Evolutionary conservation across 768 basidiomycete genomes (phyloP).

Genomic region (Leccinum broughii): DNA sequence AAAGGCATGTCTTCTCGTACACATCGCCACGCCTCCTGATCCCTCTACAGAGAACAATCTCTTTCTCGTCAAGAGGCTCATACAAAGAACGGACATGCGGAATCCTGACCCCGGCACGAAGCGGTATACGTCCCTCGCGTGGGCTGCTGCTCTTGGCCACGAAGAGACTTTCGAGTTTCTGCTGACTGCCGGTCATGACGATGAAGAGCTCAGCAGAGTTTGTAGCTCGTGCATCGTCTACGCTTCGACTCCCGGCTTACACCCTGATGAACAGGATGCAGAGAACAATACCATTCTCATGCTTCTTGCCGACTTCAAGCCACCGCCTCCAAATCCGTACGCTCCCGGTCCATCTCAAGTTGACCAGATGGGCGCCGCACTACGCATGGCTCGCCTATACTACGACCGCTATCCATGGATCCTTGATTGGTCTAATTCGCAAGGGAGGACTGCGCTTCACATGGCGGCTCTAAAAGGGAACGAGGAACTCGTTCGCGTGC

Average conservation of each 20-base stretch:
- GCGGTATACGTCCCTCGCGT: constrained; percentile 86
- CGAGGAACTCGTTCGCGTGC: constrained; percentile 81
- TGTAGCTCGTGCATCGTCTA: constrained; percentile 29
- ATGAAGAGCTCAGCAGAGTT: constrained; percentile 89
- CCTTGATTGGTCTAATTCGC: constrained; percentile 89
- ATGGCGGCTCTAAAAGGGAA: constrained; percentile 87
- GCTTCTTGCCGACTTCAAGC: constrained; percentile 82
- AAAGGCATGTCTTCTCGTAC: constrained; percentile 50
- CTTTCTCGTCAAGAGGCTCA: constrained; percentile 85
- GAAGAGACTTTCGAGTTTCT: constrained; percentile 95
- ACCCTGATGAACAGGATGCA: constrained; percentile 58
- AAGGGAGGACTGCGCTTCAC: constrained; percentile 90
- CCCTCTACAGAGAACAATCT: constrained; percentile 82
- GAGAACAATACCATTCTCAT: constrained; percentile 94
- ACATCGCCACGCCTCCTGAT: constrained; percentile 13
- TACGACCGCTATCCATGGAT: constrained; percentile 84
- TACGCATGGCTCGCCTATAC: constrained; percentile 87
- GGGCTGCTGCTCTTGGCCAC: constrained; percentile 86
- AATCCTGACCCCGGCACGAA: constrained; percentile 80
- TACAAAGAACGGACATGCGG: constrained; percentile 84
- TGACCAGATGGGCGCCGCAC: constrained; percentile 67
- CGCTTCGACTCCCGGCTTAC: constrained; percentile 19
- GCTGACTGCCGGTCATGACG: constrained; percentile 84
- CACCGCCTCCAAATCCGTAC: constrained; percentile 48
- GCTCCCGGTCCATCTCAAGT: constrained; percentile 47